phyloP scores from a whole-genome alignment of 2,329 filamentous ascomycete genomes.

The Endocalyx cinctus region DNA sequence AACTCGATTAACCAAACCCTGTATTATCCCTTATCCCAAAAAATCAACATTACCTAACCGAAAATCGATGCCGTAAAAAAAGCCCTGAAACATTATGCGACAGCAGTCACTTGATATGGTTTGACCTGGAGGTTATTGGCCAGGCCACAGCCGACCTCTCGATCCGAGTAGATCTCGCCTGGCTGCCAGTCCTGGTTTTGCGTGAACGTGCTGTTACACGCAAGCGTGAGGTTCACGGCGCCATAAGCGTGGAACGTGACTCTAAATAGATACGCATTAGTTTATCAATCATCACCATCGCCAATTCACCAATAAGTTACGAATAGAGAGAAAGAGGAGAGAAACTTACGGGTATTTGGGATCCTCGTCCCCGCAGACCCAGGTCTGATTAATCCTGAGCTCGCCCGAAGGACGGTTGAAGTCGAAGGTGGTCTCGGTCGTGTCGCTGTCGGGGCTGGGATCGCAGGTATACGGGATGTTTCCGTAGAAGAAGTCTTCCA shows the following conservation, averaged over 20 bases:
- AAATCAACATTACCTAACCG: no score
- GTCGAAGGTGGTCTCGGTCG: slow-evolving; percentile 36
- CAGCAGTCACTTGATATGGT: slow-evolving; percentile 30
- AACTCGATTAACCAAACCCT: no score
- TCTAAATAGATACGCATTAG: slow-evolving; percentile 10
- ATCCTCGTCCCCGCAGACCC: slow-evolving; percentile 39
- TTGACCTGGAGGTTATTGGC: slow-evolving; percentile 25
- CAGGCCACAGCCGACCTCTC: slow-evolving; percentile 27
- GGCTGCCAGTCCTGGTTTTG: slow-evolving; percentile 36
- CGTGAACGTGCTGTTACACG: slow-evolving; percentile 30
- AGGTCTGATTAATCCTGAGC: slow-evolving; percentile 44
- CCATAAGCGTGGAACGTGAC: slow-evolving; percentile 30
- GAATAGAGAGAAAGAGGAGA: no score
- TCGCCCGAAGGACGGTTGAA: slow-evolving; percentile 32
- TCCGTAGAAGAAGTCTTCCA: slow-evolving; percentile 48
- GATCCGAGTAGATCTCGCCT: slow-evolving; percentile 35
- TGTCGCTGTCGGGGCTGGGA: slow-evolving; percentile 19
- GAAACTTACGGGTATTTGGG: slow-evolving; percentile 32
- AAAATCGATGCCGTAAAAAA: no score
- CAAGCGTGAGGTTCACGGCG: slow-evolving; percentile 26
- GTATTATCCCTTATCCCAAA: no score
- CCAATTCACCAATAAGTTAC: no score
- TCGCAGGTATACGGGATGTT: slow-evolving; percentile 40
- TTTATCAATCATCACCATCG: background rate
- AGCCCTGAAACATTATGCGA: slow-evolving; percentile 27